Percentiles rank a stretch among this genome's conserved stretches.
Conservation (phyloP, 106 monocot species). For the Narthecium ossifragum region DNA sequence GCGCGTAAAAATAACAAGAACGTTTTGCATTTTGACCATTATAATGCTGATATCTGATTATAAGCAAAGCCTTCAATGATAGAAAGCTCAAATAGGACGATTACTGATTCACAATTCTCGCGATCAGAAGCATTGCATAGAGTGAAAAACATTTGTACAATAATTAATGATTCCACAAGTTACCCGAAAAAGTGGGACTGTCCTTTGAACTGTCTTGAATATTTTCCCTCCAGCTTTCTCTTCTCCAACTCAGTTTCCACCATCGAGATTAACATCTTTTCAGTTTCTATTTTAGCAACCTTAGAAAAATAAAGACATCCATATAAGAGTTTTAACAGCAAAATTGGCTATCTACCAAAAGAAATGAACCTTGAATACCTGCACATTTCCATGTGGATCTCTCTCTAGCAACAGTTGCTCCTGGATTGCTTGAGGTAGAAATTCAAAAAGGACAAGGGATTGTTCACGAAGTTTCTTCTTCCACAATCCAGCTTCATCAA, state of each 20-base stretch:
- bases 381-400: constrained; percentile 98
- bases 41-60: neutral
- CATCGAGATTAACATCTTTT: constrained; percentile 92
- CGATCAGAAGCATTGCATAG: too few species aligned
- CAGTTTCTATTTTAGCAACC: constrained; percentile 98
- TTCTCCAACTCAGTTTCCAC: constrained; percentile 92
- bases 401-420: constrained; percentile 91
- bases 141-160: too few species aligned
- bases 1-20: neutral
- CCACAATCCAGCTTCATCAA: constrained; percentile 79
- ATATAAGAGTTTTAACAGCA: too few species aligned
- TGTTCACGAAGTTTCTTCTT: constrained; percentile 74
- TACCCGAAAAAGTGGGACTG: constrained; percentile 96
- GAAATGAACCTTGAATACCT: constrained; percentile 26
- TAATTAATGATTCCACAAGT: neutral
- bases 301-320: constrained; percentile 19
- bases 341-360: neutral
- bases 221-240: constrained; percentile 50
- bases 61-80: too few species aligned
- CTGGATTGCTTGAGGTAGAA: constrained; percentile 86
- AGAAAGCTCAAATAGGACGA: too few species aligned
- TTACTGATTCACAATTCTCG: too few species aligned
- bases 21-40: neutral
- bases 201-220: constrained; percentile 70
- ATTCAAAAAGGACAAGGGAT: constrained; percentile 65